Conservation (phyloP, 805 yeast species). For the Ogataea zsoltii region DNA sequence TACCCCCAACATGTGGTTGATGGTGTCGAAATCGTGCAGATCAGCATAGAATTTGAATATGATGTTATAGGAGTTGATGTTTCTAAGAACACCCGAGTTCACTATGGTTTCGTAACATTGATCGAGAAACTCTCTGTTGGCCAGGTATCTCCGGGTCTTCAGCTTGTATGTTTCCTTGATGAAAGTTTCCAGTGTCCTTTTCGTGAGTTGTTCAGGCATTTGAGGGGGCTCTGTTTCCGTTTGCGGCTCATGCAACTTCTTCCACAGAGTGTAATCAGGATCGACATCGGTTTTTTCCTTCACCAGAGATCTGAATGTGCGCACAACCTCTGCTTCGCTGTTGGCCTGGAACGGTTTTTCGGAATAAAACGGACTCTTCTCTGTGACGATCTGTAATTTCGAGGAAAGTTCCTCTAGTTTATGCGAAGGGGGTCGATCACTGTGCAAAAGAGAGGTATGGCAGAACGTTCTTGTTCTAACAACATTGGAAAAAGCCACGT, state of each 20-base stretch:
- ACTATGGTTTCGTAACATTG: constrained; percentile 12
- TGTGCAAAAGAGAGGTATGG: no score
- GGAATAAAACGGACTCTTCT: constrained; percentile 9
- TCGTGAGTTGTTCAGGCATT: constrained; percentile 13
- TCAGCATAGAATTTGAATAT: constrained; percentile 19
- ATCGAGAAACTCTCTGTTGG: constrained; percentile 11
- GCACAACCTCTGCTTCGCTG: constrained; percentile 18
- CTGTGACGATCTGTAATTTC: background rate
- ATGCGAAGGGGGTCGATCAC: no score
- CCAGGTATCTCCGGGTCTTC: constrained; percentile 13
- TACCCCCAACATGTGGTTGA: constrained; percentile 9
- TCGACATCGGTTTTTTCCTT: constrained; percentile 1
- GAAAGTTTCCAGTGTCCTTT: constrained; percentile 8
- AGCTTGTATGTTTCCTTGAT: constrained; percentile 9
- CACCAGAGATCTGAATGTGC: constrained; percentile 9
- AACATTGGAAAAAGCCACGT: no score
- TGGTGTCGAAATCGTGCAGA: constrained; percentile 11
- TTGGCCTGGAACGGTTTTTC: constrained; percentile 6
- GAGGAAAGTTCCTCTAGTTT: background rate
- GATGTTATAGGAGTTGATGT: constrained; percentile 17
- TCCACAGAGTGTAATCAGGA: constrained; percentile 7
- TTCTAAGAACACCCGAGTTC: constrained; percentile 11
- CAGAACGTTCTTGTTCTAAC: no score
- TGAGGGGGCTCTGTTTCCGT: constrained; percentile 10
- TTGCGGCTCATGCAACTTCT: constrained; percentile 3